Percentiles rank a stretch among this genome's conserved stretches.
These are phyloP conservation scores for Pythium grandisporangium DNA, from an alignment of 352 stramenopile genomes.

Conservation along the genomic window DNA sequence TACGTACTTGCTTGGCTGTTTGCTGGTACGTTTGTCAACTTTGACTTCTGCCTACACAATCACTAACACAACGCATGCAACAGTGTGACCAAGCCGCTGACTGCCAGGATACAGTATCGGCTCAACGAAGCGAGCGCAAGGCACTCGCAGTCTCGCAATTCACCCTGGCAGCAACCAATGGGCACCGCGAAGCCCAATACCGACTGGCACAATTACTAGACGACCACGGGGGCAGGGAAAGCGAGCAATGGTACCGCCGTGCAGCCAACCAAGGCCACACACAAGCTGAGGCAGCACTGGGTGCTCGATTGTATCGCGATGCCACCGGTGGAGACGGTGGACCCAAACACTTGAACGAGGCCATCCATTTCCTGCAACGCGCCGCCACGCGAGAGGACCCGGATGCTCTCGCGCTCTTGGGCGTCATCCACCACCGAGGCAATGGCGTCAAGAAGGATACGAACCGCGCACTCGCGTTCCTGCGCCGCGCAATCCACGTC, in stretches of 20 bases:
- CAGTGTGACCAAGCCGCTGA: too few species aligned
- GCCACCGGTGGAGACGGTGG: too few species aligned
- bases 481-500: slow-evolving; percentile 38
- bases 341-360: slow-evolving; percentile 30
- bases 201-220: slow-evolving; percentile 39
- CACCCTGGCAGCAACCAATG: slow-evolving; percentile 36
- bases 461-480: slow-evolving; percentile 40
- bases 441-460: slow-evolving; percentile 43
- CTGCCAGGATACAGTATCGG: too few species aligned
- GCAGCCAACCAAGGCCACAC: slow-evolving; percentile 40
- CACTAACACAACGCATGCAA: too few species aligned
- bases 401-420: slow-evolving; percentile 35
- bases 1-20: slow-evolving; percentile 31
- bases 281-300: slow-evolving; percentile 37
- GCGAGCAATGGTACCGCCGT: slow-evolving; percentile 38
- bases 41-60: too few species aligned
- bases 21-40: too few species aligned
- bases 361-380: slow-evolving; percentile 59
- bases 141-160: too few species aligned
- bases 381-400: slow-evolving; percentile 32
- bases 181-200: slow-evolving; percentile 45
- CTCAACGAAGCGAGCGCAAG: too few species aligned
- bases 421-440: slow-evolving; percentile 29
- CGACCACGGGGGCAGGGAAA: slow-evolving; percentile 16
- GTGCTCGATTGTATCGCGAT: slow-evolving; percentile 26